A percentile compares a stretch with the other conserved stretches of the same genome.
These are phyloP conservation scores for Backusella luteola DNA, from an alignment of 192 early-diverging fungal genomes.

Conservation along the genomic window DNA sequence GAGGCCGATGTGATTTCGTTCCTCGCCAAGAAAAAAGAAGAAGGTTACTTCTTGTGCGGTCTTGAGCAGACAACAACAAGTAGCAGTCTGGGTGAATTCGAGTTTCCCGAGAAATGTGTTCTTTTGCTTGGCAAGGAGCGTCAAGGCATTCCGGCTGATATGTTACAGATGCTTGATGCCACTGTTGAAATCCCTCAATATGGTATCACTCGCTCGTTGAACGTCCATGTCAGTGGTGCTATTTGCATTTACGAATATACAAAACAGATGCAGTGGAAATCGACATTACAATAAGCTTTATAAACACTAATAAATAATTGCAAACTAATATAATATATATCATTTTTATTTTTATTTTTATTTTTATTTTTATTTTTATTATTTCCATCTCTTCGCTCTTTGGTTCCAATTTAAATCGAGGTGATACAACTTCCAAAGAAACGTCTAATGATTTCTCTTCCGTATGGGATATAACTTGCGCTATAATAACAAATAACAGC, in stretches of 20 bases:
- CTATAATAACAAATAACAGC: slow-evolving; percentile 33
- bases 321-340: not conserved
- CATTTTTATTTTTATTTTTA: not conserved
- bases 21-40: slow-evolving; percentile 43
- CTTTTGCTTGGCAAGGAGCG: slow-evolving; percentile 54
- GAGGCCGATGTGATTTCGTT: slow-evolving; percentile 39
- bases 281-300: not conserved
- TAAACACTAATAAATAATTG: not conserved
- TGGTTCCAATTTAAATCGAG: slow-evolving; percentile 15
- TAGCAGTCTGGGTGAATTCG: slow-evolving; percentile 43
- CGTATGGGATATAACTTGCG: slow-evolving; percentile 93
- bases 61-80: slow-evolving; percentile 62
- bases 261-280: slow-evolving; percentile 38
- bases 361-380: not conserved
- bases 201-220: slow-evolving; percentile 54
- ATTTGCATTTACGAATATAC: slow-evolving; percentile 57
- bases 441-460: slow-evolving; percentile 49
- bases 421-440: slow-evolving; percentile 39
- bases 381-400: not conserved
- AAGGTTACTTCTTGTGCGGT: slow-evolving; percentile 54
- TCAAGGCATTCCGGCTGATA: slow-evolving; percentile 49
- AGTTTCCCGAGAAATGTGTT: slow-evolving; percentile 54
- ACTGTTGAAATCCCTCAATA: slow-evolving; percentile 62
- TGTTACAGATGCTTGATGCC: slow-evolving; percentile 53
- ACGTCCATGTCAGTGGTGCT: slow-evolving; percentile 61